Percentiles rank a stretch among this genome's conserved stretches.
phyloP scores from a whole-genome alignment of 148 eudicot genomes.

The Arbutus unedo region DNA sequence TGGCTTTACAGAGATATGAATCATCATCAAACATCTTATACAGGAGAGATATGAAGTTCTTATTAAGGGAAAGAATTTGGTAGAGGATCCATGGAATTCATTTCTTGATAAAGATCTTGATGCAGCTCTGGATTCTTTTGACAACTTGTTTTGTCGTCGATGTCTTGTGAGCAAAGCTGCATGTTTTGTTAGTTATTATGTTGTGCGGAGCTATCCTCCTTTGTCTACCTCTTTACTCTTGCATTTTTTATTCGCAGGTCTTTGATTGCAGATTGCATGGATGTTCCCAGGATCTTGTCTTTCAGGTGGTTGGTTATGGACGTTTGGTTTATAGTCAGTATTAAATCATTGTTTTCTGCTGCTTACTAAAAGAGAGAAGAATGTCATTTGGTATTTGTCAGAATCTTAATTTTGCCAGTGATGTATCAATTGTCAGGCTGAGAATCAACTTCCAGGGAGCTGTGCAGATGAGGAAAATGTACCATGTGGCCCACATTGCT shows the following conservation, averaged over 20 bases:
- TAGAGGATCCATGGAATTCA: conserved; percentile 38
- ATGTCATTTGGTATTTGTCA: not conserved
- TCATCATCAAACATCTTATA: conserved; percentile 82
- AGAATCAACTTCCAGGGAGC: conserved; percentile 70
- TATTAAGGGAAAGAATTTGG: conserved; percentile 42
- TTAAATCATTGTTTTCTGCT: not conserved
- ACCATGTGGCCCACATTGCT: conserved; percentile 81
- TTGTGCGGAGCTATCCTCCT: conserved; percentile 7
- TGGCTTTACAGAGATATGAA: conserved; percentile 85
- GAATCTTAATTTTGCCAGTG: not conserved
- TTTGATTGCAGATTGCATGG: conserved; percentile 98
- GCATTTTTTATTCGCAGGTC: conserved; percentile 53
- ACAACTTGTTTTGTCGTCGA: conserved; percentile 92
- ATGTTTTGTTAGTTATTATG: conserved; percentile 9
- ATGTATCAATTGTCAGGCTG: conserved; percentile 45
- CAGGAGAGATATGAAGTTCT: conserved; percentile 96
- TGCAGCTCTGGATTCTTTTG: conserved; percentile 94
- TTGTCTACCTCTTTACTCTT: conserved; percentile 15
- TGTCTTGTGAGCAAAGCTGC: conserved; percentile 63
- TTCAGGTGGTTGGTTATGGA: conserved; percentile 62
- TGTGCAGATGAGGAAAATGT: conserved; percentile 48
- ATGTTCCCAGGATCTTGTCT: conserved; percentile 93
- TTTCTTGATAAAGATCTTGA: conserved; percentile 86
- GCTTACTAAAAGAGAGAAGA: not conserved
- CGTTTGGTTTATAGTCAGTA: not conserved